phyloP scores from a whole-genome alignment of 2,329 filamentous ascomycete species.

The Aspergillus ibericus region DNA sequence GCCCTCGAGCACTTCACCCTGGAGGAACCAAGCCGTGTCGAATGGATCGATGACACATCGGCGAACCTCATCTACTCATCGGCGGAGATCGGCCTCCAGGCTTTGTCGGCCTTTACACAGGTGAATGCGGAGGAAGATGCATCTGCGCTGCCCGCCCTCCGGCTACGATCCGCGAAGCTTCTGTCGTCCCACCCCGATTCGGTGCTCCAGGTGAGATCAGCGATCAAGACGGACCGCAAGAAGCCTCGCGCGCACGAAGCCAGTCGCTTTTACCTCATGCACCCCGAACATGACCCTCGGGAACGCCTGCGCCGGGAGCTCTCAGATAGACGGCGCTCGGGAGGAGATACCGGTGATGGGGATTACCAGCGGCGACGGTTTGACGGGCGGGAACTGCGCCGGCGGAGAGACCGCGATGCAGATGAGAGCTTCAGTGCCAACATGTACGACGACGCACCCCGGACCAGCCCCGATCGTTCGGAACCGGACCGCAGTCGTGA shows the following conservation, averaged over 20 bases:
- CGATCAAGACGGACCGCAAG: slow-evolving; percentile 76
- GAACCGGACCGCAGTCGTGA: slow-evolving; percentile 31
- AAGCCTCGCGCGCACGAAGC: slow-evolving; percentile 72
- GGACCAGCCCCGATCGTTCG: slow-evolving; percentile 27
- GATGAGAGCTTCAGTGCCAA: slow-evolving; percentile 67
- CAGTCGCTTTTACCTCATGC: slow-evolving; percentile 88
- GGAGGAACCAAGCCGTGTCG: slow-evolving; percentile 62
- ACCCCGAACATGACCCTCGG: slow-evolving; percentile 83
- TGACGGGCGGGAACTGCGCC: slow-evolving; percentile 57
- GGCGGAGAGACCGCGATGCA: slow-evolving; percentile 49
- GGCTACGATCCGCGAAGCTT: slow-evolving; percentile 68
- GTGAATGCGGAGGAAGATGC: slow-evolving; percentile 37
- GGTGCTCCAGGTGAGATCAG: slow-evolving; percentile 70
- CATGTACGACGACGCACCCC: slow-evolving; percentile 75
- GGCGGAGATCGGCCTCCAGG: slow-evolving; percentile 53
- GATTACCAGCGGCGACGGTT: slow-evolving; percentile 56
- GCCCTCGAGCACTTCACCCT: slow-evolving; percentile 65
- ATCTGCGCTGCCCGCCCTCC: slow-evolving; percentile 57
- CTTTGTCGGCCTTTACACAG: slow-evolving; percentile 53
- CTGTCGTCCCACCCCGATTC: slow-evolving; percentile 68
- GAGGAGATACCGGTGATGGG: slow-evolving; percentile 39
- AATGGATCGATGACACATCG: slow-evolving; percentile 94
- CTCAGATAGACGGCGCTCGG: slow-evolving; percentile 45
- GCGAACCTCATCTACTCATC: slow-evolving; percentile 79
- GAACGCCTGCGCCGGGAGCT: slow-evolving; percentile 63